Evolutionary conservation across 2,329 filamentous ascomycete genomes (phyloP).

Genomic region (Zasmidium citrigriseum): DNA sequence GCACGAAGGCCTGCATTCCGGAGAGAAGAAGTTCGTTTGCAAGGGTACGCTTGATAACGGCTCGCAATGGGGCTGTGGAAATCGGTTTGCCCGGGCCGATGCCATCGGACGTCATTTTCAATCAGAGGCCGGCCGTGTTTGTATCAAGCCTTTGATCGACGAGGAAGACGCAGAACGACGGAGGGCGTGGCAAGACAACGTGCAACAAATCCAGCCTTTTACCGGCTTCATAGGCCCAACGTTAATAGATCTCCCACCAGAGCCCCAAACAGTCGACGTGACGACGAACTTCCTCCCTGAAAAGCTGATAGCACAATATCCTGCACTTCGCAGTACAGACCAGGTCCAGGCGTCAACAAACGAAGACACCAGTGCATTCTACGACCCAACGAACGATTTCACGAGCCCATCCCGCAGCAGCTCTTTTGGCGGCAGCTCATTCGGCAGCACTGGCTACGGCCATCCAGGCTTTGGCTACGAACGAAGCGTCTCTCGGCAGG

Average conservation of each 20-base stretch:
- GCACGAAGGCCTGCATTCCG: constrained; percentile 92
- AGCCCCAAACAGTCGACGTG: constrained; percentile 49
- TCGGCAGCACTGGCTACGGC: background rate
- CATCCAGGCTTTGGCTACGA: background rate
- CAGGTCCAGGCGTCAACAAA: constrained; percentile 80
- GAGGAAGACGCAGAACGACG: constrained; percentile 87
- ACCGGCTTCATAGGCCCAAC: constrained; percentile 35
- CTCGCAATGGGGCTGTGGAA: constrained; percentile 87
- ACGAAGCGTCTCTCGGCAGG: background rate
- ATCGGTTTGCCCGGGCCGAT: constrained; percentile 92
- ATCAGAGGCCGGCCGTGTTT: constrained; percentile 91
- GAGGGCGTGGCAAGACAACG: constrained; percentile 64
- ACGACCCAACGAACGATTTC: background rate
- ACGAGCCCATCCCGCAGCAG: background rate
- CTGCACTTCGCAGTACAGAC: constrained; percentile 84
- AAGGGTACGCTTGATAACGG: constrained; percentile 83
- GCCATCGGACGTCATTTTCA: constrained; percentile 83
- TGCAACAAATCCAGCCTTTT: constrained; percentile 57
- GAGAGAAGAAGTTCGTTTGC: constrained; percentile 98
- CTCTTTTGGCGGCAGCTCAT: background rate
- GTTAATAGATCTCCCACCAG: constrained; percentile 39
- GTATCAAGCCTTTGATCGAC: constrained; percentile 94
- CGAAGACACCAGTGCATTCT: background rate
- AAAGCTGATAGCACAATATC: constrained; percentile 89
- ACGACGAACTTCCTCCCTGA: constrained; percentile 74